Conservation (phyloP, 108 stramenopile species). For the Cyclotella distinguenda region DNA sequence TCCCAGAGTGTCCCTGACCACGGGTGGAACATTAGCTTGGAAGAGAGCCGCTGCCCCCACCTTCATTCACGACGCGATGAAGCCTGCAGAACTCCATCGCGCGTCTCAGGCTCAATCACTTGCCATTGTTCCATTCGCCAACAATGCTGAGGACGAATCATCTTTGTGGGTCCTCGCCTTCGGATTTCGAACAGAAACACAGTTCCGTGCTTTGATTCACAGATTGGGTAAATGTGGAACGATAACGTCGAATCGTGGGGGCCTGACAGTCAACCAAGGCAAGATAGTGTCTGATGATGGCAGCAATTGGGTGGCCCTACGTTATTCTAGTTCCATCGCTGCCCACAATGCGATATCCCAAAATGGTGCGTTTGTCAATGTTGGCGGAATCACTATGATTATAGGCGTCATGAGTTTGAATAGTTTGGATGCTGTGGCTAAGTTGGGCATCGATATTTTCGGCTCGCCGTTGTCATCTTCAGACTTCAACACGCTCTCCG, state of each 20-base stretch:
- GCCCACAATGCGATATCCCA: slow-evolving; percentile 36
- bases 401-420: slow-evolving; percentile 19
- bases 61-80: neutral
- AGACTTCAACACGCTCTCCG: neutral
- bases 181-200: slow-evolving; percentile 31
- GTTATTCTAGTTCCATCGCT: slow-evolving; percentile 15
- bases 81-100: neutral
- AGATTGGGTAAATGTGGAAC: slow-evolving; percentile 14
- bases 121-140: neutral
- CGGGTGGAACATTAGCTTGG: neutral
- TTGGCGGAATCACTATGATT: slow-evolving; percentile 16
- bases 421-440: slow-evolving; percentile 6
- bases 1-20: neutral
- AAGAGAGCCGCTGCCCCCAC: neutral
- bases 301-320: slow-evolving; percentile 28
- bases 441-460: slow-evolving; percentile 18
- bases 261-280: neutral
- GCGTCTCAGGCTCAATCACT: slow-evolving; percentile 1
- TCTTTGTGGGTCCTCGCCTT: slow-evolving; percentile 33
- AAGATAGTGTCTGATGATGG: neutral
- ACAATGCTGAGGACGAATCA: neutral
- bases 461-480: neutral
- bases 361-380: slow-evolving; percentile 21
- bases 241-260: slow-evolving; percentile 24
- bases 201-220: slow-evolving; percentile 25